A percentile compares a stretch with the other conserved stretches of the same genome.
Evolutionary conservation across 805 yeast genomes (phyloP).

Genomic region (Yarrowia sp.): DNA sequence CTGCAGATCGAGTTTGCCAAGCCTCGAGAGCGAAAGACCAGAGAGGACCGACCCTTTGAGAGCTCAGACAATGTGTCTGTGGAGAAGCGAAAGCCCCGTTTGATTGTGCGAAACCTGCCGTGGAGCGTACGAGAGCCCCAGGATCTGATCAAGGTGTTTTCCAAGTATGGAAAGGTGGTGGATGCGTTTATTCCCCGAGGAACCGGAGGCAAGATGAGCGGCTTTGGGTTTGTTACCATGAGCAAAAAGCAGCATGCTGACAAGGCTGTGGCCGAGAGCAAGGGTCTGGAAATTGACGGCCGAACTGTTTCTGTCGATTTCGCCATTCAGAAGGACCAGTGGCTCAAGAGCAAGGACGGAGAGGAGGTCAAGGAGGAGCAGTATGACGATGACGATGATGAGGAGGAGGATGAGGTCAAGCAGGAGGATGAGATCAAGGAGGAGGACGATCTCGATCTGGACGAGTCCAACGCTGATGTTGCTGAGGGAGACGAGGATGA

Average conservation of each 20-base stretch:
- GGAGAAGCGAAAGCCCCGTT: slow-evolving; percentile 80
- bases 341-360: slow-evolving; percentile 56
- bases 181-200: slow-evolving; percentile 89
- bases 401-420: slow-evolving; percentile 36
- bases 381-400: slow-evolving; percentile 42
- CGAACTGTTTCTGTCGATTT: slow-evolving; percentile 92
- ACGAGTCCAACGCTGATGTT: slow-evolving; percentile 37
- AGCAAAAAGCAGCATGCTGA: slow-evolving; percentile 73
- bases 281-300: slow-evolving; percentile 78
- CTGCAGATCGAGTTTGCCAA: slow-evolving; percentile 85
- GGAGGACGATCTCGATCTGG: slow-evolving; percentile 40
- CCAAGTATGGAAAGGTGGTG: slow-evolving; percentile 77
- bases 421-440: slow-evolving; percentile 39
- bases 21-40: slow-evolving; percentile 65
- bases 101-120: slow-evolving; percentile 88
- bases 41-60: slow-evolving; percentile 28
- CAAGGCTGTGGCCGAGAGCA: slow-evolving; percentile 70
- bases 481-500: slow-evolving; percentile 33
- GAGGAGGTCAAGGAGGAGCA: slow-evolving; percentile 45
- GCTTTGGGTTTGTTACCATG: slow-evolving; percentile 95
- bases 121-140: slow-evolving; percentile 88
- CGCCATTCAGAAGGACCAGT: slow-evolving; percentile 83
- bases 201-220: slow-evolving; percentile 83
- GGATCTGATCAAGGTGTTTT: slow-evolving; percentile 65
- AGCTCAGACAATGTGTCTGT: slow-evolving; percentile 35